Evolutionary conservation across 1,139 yeast species (phyloP).

Genomic region (Nakaseomyces nivariensis): DNA sequence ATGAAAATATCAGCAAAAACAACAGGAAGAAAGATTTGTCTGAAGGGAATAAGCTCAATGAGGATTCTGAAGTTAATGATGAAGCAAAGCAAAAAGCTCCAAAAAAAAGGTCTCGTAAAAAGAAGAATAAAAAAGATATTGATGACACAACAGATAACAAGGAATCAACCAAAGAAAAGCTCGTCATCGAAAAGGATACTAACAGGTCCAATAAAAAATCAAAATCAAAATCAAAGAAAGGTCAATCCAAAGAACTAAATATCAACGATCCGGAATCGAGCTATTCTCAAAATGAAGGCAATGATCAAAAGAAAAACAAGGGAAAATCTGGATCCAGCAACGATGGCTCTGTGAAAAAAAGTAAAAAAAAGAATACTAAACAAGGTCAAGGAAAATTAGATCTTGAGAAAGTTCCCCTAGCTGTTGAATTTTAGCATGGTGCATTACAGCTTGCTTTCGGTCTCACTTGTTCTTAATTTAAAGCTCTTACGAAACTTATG

Average conservation of each 20-base stretch:
- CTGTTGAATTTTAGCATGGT: not conserved
- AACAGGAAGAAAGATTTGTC: too few relatives aligned
- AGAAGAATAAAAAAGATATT: not conserved
- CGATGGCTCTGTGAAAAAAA: too few relatives aligned
- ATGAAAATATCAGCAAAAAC: too few relatives aligned
- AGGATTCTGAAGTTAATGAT: not conserved
- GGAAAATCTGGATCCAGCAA: too few relatives aligned
- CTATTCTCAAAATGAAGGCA: not conserved
- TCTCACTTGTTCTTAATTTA: too few relatives aligned
- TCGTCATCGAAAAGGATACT: not conserved
- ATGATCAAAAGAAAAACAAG: not conserved
- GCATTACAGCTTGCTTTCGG: too few relatives aligned
- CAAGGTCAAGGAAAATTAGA: not conserved
- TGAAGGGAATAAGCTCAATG: not conserved
- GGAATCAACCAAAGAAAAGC: not conserved
- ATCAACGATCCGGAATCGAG: not conserved
- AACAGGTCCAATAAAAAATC: not conserved
- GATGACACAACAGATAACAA: not conserved
- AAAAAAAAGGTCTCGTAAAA: not conserved
- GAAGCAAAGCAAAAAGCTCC: not conserved
- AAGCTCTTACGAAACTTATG: not conserved
- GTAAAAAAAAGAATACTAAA: not conserved
- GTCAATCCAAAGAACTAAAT: not conserved
- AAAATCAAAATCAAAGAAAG: not conserved
- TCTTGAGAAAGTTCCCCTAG: not conserved